phyloP scores from a whole-genome alignment of 768 basidiomycete species.

The Leccinum obscurum region DNA sequence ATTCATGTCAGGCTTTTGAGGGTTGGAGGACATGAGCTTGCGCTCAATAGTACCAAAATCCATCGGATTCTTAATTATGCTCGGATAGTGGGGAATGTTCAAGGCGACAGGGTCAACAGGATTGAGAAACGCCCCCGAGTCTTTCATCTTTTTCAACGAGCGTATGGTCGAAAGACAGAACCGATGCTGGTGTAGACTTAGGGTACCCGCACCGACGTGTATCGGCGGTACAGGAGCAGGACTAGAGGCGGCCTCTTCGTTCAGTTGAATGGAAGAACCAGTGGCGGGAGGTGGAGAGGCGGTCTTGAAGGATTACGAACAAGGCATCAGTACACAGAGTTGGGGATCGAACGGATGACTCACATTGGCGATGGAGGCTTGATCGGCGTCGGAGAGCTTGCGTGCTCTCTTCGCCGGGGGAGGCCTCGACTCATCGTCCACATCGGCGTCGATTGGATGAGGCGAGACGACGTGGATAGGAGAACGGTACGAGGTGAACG shows the following conservation, averaged over 20 bases:
- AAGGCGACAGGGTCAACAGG: constrained; percentile 89
- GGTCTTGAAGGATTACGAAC: constrained; percentile 47
- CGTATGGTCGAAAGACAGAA: constrained; percentile 79
- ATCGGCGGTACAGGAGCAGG: constrained; percentile 14
- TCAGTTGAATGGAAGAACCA: constrained; percentile 33
- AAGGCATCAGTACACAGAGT: constrained; percentile 52
- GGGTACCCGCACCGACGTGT: constrained; percentile 33
- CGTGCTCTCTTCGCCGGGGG: constrained; percentile 85
- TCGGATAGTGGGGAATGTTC: constrained; percentile 84
- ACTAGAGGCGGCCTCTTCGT: constrained; percentile 24
- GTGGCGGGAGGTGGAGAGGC: constrained; percentile 75
- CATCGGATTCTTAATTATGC: constrained; percentile 89
- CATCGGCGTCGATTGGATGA: constrained; percentile 24
- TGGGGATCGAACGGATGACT: constrained; percentile 51
- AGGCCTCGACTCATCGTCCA: constrained; percentile 55
- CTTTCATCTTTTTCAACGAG: constrained; percentile 82
- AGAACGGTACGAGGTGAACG: constrained; percentile 37
- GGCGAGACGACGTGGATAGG: constrained; percentile 33
- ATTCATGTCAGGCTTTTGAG: constrained; percentile 71
- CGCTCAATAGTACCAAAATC: constrained; percentile 91
- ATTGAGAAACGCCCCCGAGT: constrained; percentile 74
- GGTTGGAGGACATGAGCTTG: constrained; percentile 80
- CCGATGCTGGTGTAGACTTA: constrained; percentile 73
- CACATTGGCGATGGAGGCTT: constrained; percentile 73
- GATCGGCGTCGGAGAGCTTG: constrained; percentile 74